phyloP scores from a whole-genome alignment of 495 filamentous ascomycete genomes.

The Talaromyces wortmannii region DNA sequence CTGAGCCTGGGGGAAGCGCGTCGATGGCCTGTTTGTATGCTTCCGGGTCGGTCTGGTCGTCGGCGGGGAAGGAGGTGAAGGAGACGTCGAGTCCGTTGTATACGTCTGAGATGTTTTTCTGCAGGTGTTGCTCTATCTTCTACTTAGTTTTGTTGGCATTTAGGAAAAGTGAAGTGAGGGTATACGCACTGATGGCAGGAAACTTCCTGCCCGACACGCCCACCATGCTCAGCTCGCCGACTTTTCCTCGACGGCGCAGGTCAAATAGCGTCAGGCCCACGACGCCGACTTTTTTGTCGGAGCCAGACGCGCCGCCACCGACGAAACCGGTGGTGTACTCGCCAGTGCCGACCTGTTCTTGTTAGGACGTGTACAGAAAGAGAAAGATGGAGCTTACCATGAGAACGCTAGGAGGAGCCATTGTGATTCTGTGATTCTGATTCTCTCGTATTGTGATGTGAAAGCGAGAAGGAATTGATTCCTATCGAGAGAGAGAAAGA shows the following conservation, averaged over 20 bases:
- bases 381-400: conserved; percentile 52
- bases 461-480: not conserved
- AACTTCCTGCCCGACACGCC: conserved; percentile 84
- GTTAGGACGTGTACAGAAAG: conserved; percentile 5
- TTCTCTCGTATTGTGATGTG: not conserved
- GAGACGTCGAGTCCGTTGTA: conserved; percentile 83
- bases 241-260: conserved; percentile 79
- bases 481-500: not conserved
- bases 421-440: conserved; percentile 23
- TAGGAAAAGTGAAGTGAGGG: not conserved
- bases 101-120: conserved; percentile 78
- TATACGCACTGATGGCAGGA: conserved; percentile 73
- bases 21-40: conserved; percentile 90
- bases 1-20: conserved; percentile 70
- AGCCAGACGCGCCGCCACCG: conserved; percentile 66
- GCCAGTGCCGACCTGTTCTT: conserved; percentile 67
- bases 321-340: conserved; percentile 95
- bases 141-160: not conserved
- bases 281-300: conserved; percentile 91
- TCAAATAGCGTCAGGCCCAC: conserved; percentile 89
- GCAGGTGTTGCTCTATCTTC: conserved; percentile 66
- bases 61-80: conserved; percentile 74
- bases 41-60: conserved; percentile 64
- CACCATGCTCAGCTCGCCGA: conserved; percentile 81
- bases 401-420: conserved; percentile 77